These are phyloP conservation scores for Glycine tomentella DNA, from an alignment of 306 rosid species.

Conservation along the genomic window DNA sequence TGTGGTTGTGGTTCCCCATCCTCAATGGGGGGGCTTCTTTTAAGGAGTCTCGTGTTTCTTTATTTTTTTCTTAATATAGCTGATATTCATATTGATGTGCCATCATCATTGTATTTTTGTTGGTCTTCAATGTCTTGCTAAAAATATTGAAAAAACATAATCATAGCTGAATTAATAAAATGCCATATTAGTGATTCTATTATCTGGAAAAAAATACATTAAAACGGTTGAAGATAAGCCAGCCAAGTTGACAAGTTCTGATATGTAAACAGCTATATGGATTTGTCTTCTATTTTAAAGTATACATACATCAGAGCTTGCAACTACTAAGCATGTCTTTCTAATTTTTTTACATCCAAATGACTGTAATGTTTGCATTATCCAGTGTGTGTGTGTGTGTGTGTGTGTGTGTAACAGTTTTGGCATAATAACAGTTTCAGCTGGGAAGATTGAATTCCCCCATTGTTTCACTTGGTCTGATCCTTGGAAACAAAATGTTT, in stretches of 20 bases:
- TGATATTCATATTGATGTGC: background rate
- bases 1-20: conserved; percentile 14
- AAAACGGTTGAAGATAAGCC: background rate
- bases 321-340: background rate
- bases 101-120: background rate
- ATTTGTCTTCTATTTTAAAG: background rate
- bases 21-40: background rate
- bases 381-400: no score
- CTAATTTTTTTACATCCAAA: background rate
- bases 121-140: background rate
- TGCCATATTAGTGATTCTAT: background rate
- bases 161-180: background rate
- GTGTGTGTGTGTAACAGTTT: no score
- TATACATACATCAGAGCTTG: background rate
- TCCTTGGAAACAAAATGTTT: background rate
- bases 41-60: no score
- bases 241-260: background rate
- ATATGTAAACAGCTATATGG: background rate
- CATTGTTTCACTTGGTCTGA: background rate
- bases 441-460: conserved; percentile 12
- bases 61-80: no score
- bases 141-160: background rate
- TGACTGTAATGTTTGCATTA: background rate
- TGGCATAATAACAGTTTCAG: background rate
- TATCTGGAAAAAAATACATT: background rate